Percentiles rank a stretch among this genome's conserved stretches.
These are phyloP conservation scores for Sclerotinia trifoliorum DNA, from an alignment of 2,329 filamentous ascomycete species.

Conservation along the genomic window DNA sequence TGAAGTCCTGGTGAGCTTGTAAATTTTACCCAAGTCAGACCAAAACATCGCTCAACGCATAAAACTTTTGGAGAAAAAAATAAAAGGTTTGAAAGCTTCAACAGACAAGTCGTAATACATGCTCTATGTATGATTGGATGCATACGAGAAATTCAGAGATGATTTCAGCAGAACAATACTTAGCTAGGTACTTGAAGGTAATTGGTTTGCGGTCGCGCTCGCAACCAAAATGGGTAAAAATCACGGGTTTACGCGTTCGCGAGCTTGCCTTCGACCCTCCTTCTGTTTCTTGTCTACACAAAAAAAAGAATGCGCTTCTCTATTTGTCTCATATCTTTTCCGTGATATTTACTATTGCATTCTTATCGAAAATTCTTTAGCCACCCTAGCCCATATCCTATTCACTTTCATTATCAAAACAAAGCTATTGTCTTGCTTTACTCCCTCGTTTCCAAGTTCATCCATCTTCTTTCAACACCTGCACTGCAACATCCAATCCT, in stretches of 20 bases:
- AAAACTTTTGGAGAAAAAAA: too few species aligned
- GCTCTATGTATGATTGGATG: neutral
- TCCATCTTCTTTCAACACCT: too few species aligned
- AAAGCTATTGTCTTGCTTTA: neutral
- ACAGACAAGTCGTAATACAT: too few species aligned
- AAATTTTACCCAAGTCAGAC: too few species aligned
- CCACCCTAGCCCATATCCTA: neutral
- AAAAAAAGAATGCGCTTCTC: neutral
- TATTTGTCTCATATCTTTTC: neutral
- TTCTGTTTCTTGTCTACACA: neutral
- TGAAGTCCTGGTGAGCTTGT: neutral
- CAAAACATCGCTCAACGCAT: neutral
- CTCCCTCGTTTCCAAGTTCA: neutral
- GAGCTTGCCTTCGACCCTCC: neutral
- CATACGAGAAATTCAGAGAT: neutral
- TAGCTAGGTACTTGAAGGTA: neutral
- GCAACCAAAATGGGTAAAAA: neutral
- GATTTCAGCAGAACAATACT: neutral
- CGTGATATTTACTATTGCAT: neutral
- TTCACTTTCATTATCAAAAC: neutral
- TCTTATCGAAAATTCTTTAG: neutral
- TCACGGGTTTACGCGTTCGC: slow-evolving; percentile 3
- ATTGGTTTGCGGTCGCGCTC: neutral
- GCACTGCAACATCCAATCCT: neutral
- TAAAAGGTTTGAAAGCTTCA: neutral